Conservation (phyloP, 805 yeast genomes). For the Lachancea nothofagi region DNA sequence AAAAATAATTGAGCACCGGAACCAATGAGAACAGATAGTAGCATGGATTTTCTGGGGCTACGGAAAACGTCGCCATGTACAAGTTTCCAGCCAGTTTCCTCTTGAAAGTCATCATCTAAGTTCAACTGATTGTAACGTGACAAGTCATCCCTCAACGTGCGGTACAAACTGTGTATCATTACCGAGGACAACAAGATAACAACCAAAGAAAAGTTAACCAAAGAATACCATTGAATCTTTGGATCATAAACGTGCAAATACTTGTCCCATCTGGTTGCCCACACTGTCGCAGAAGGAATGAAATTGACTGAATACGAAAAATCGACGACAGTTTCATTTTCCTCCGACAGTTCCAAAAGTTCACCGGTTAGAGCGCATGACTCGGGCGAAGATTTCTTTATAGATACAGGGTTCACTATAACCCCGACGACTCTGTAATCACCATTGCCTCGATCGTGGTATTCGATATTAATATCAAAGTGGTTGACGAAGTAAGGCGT, state of each 20-base stretch:
- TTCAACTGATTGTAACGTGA: constrained; percentile 83
- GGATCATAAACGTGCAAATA: constrained; percentile 89
- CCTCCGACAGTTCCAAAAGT: constrained; percentile 46
- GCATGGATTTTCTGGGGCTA: constrained; percentile 63
- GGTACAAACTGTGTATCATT: constrained; percentile 70
- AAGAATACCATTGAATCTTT: constrained; percentile 92
- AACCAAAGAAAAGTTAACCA: constrained; percentile 77
- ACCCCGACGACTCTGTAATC: constrained; percentile 89
- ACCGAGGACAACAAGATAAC: constrained; percentile 71
- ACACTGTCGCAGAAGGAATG: constrained; percentile 61
- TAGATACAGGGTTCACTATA: constrained; percentile 64
- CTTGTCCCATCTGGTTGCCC: constrained; percentile 99
- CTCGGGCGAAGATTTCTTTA: constrained; percentile 38
- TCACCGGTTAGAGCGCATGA: constrained; percentile 27
- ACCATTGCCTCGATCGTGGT: constrained; percentile 65
- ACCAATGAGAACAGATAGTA: constrained; percentile 77
- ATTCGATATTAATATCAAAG: constrained; percentile 71
- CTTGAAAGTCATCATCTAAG: constrained; percentile 79
- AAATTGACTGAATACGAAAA: constrained; percentile 84
- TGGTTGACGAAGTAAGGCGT: constrained; percentile 71
- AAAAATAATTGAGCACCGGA: constrained; percentile 79
- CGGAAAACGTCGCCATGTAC: constrained; percentile 94
- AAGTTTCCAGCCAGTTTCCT: constrained; percentile 95
- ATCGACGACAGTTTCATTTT: constrained; percentile 50
- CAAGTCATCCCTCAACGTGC: constrained; percentile 81